Base-by-base conservation (phyloP, 2,329 filamentous ascomycete species). In the Alternaria burnsii region DNA sequence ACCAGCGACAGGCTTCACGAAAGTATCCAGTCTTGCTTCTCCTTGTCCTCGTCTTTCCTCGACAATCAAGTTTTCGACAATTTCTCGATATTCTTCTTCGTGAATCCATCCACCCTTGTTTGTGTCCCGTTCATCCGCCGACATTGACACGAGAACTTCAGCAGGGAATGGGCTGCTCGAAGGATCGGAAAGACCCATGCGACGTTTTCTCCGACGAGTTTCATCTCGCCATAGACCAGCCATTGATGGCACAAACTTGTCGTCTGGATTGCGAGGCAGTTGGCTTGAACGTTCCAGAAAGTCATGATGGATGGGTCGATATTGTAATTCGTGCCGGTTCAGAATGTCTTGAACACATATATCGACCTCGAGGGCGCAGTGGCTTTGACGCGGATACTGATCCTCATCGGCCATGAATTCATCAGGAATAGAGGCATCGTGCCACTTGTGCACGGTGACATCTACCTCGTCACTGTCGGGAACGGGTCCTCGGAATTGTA, bases 231-330 rank as follows among this genome's bases (percentile, higher is more conserved):
- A 99, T 3, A 99, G 80, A 0, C 92, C 91, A 56, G 93, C 93
- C 91, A 99, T 94, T 65, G 95, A 99, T 72, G 92, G 89, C 5
- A 99, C 94, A 11, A 97, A 84, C 73, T 96, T 97, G 73, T 94
- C 83, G 65, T 92, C 88, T 0, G 84, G 78, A 0, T 87, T 82
- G 20, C 58, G 48, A 7, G 58, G 65, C 66, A 90, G 77, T 3
- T 91, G 89, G 36, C 85, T 82, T 11, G 88, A 78, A 12, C 87
- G 85, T 76, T 98, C 95, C 22, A 89, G 82, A 69, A 99, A 97
- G 71, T 94, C 89, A 73, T 97, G 92, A 74, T 99, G 95, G 8
- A 97, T 83, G 4, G 82, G 84, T n/a, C 95, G 87, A 67, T 92
- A 87, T 62, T 87, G 86, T 32, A 98, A 84, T n/a, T 89, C 86